phyloP scores from a whole-genome alignment of 768 basidiomycete genomes.

The Leccinum imitatum region DNA sequence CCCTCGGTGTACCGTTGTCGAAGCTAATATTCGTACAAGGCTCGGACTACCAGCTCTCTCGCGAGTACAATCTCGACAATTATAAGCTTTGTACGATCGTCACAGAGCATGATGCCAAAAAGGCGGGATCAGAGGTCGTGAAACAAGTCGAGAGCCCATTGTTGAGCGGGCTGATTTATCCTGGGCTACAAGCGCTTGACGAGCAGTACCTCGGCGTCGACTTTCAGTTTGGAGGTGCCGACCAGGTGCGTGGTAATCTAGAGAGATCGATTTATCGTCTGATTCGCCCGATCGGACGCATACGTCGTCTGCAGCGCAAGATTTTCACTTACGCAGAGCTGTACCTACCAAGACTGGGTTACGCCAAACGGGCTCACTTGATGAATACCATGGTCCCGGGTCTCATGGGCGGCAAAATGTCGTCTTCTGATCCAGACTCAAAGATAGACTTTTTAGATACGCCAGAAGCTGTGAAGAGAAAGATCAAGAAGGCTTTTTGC shows the following conservation, averaged over 20 bases:
- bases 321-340: slow-evolving; percentile 98
- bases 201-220: slow-evolving; percentile 95
- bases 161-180: slow-evolving; percentile 91
- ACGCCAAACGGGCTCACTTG: slow-evolving; percentile 90
- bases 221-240: slow-evolving; percentile 97
- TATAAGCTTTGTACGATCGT: slow-evolving; percentile 91
- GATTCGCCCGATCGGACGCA: background rate
- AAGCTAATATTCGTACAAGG: slow-evolving; percentile 85
- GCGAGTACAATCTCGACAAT: slow-evolving; percentile 93
- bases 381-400: slow-evolving; percentile 99
- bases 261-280: background rate
- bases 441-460: slow-evolving; percentile 98
- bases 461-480: slow-evolving; percentile 79
- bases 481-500: slow-evolving; percentile 91
- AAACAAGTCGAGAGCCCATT: slow-evolving; percentile 94
- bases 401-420: slow-evolving; percentile 95
- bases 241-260: slow-evolving; percentile 64
- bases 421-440: slow-evolving; percentile 93
- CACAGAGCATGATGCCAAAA: slow-evolving; percentile 95
- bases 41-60: slow-evolving; percentile 88
- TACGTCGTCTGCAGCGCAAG: slow-evolving; percentile 65
- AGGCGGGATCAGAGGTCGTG: slow-evolving; percentile 98
- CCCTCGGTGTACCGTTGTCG: slow-evolving; percentile 87
- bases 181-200: slow-evolving; percentile 94
- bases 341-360: slow-evolving; percentile 92